Evolutionary conservation across 495 filamentous ascomycete species (phyloP), one percentile per base, ranked within the genome.

Genomic region (Penicillium turbatum): DNA sequence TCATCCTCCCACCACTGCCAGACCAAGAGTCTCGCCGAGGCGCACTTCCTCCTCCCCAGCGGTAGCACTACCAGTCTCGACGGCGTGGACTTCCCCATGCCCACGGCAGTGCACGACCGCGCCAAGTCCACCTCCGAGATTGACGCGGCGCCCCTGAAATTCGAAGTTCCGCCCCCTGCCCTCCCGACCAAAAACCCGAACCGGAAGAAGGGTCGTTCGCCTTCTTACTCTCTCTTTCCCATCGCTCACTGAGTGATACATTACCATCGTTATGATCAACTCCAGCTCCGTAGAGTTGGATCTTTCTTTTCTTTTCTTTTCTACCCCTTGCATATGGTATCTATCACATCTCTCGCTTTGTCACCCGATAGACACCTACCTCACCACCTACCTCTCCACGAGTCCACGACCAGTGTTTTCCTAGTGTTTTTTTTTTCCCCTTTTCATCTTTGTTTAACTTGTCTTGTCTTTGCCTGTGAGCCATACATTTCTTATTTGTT

Each of bases 161-260:
- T n/a, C 24, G 51, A 50, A 8, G 40, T 47, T 11, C 38, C 57
- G 17, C 32, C 55, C 3, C 63, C 60, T 26, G 16, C 53, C 9
- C 13, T 60, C 21, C 65, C 65, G 10, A 32, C 51, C n/a, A 60
- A 50, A 48, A 57, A 65, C 36, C 53, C 54, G 3, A 60, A 53
- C 44, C 55, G 68, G 15, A 68, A 62, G 55, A 69, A 67, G 56
- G 66, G 55, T 59, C 67, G 72, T 45, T 67, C 66, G 19, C 57
- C 70, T 15, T 75, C 72, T 16, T 77, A 77, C 56, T 77, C 74
- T 39, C 71, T 77, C 51, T 77, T n/a, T 77, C 51, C 74, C 73
- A 7, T 60, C 21, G 50, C 63, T 38, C 50, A 59, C 3, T 57
- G 27, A 63, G 51, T 48, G 36, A 16, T 32, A 5, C 36, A 37